Conservation (phyloP, 768 basidiomycete species). For the Tulasnella sp. region DNA sequence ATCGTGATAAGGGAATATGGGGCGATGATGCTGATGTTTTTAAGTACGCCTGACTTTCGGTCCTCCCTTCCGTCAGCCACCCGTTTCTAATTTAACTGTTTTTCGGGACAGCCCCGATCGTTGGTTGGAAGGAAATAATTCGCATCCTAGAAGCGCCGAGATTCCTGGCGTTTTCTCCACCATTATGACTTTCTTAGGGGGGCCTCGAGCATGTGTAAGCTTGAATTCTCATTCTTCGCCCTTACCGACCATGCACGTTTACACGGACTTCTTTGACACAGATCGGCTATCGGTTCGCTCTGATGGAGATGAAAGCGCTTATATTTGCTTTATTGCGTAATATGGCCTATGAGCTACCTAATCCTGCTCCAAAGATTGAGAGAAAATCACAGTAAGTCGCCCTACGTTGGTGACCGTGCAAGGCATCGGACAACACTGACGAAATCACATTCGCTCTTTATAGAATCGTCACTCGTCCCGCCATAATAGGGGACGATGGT, state of each 20-base stretch:
- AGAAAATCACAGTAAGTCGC: constrained; percentile 9
- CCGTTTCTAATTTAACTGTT: not conserved
- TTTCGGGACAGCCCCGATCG: constrained; percentile 17
- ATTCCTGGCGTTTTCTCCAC: constrained; percentile 21
- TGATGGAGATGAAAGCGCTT: constrained; percentile 41
- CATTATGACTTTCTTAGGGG: constrained; percentile 29
- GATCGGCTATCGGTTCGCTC: constrained; percentile 26
- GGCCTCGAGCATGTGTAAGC: constrained; percentile 27
- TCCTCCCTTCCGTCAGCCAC: not conserved
- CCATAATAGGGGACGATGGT: not conserved
- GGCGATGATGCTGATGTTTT: constrained; percentile 33
- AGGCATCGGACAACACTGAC: not conserved
- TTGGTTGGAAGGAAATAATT: constrained; percentile 11
- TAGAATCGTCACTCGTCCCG: not conserved
- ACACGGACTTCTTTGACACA: constrained; percentile 30
- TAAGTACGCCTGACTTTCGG: constrained; percentile 25
- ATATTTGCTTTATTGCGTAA: constrained; percentile 51
- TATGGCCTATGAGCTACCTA: constrained; percentile 54
- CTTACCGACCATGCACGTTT: constrained; percentile 44
- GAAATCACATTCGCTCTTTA: not conserved
- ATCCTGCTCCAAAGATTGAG: constrained; percentile 45
- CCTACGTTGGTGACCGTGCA: not conserved
- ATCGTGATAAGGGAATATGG: constrained; percentile 29
- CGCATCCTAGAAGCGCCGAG: not conserved
- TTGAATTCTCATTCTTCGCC: not conserved